Conservation (phyloP, 768 basidiomycete species). For the Coprinellus micaceus region DNA sequence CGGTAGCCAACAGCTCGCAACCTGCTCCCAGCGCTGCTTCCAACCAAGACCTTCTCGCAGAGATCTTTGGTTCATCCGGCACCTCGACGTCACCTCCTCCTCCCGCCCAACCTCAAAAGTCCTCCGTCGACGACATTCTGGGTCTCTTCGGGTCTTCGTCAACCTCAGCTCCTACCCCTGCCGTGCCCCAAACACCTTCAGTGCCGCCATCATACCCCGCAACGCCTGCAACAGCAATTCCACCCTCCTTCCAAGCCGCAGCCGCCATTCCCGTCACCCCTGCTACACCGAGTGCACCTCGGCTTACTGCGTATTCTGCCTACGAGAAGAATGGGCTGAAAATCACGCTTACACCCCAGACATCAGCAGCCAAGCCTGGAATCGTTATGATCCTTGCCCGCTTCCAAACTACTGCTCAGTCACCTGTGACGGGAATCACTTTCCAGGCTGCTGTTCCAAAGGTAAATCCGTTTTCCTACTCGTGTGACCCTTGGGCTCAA, state of each 20-base stretch:
- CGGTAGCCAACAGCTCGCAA: conserved; percentile 38
- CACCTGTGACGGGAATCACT: conserved; percentile 59
- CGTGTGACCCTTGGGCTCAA: too few species aligned
- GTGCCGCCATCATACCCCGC: conserved; percentile 18
- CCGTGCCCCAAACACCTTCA: conserved; percentile 27
- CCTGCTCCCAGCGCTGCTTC: conserved; percentile 44
- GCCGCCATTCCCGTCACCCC: conserved; percentile 24
- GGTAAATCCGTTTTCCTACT: conserved; percentile 38
- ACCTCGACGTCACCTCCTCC: conserved; percentile 24
- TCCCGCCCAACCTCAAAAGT: conserved; percentile 46
- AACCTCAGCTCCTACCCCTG: too few species aligned
- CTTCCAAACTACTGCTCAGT: conserved; percentile 67
- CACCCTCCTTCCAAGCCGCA: conserved; percentile 35
- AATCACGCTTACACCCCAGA: conserved; percentile 87
- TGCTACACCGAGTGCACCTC: conserved; percentile 40
- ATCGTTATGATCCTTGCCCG: conserved; percentile 86
- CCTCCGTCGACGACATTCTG: conserved; percentile 85
- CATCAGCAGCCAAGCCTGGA: conserved; percentile 75
- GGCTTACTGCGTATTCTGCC: conserved; percentile 72
- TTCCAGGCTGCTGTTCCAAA: conserved; percentile 99
- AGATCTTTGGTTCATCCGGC: conserved; percentile 76
- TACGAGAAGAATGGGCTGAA: conserved; percentile 91
- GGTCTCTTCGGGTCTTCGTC: conserved; percentile 71
- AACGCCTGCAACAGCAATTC: conserved; percentile 19
- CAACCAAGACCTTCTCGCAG: conserved; percentile 85